Conservation (phyloP, 1,284 basidiomycete species). For the Ustilago esculenta region DNA sequence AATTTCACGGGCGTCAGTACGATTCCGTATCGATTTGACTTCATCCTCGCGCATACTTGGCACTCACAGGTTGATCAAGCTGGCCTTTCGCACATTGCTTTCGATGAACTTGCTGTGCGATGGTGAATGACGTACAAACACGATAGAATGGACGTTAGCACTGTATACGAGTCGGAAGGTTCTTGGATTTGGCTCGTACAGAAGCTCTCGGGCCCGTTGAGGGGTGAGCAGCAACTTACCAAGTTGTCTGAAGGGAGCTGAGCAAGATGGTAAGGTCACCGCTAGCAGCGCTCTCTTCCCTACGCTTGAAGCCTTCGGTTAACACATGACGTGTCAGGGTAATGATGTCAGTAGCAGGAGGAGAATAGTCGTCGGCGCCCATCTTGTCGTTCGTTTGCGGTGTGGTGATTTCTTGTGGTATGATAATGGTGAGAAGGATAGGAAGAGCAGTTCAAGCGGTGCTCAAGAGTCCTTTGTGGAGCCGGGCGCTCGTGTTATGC, state of each 20-base stretch:
- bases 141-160: too few species aligned
- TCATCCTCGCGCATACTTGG: background rate
- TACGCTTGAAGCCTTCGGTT: constrained; percentile 54
- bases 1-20: too few species aligned
- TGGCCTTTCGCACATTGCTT: constrained; percentile 94
- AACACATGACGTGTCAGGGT: constrained; percentile 66
- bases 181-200: too few species aligned
- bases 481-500: background rate
- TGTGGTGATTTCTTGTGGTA: background rate
- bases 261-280: constrained; percentile 95
- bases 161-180: too few species aligned
- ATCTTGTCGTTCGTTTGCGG: constrained; percentile 17
- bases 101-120: constrained; percentile 82
- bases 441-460: too few species aligned
- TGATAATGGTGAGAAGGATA: background rate
- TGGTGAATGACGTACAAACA: too few species aligned
- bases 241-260: constrained; percentile 87
- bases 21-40: too few species aligned
- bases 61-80: constrained; percentile 93
- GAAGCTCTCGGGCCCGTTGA: too few species aligned
- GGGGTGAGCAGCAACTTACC: constrained; percentile 51
- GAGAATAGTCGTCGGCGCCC: constrained; percentile 54
- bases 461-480: background rate
- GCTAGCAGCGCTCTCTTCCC: constrained; percentile 50
- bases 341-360: constrained; percentile 63